Evolutionary conservation across 371 early-diverging fungal genomes (phyloP).

Genomic region (Circinella minor): DNA sequence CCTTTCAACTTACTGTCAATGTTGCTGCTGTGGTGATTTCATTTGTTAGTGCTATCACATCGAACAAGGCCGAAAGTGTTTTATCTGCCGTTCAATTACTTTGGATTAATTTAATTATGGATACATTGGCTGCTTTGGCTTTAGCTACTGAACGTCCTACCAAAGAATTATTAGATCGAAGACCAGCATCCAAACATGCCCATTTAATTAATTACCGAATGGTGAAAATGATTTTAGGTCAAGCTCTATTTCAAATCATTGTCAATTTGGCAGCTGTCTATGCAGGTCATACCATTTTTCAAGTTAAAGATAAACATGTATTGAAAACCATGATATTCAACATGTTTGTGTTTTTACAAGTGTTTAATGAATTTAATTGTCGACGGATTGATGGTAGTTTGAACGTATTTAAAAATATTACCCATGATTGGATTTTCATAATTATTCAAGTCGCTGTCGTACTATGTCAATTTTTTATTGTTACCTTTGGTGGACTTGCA

Average conservation of each 20-base stretch:
- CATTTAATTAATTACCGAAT: conserved; percentile 87
- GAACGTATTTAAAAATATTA: conserved; percentile 86
- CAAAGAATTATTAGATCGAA: conserved; percentile 77
- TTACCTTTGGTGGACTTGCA: conserved; percentile 88
- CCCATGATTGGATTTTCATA: conserved; percentile 79
- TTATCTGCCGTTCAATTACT: conserved; percentile 96
- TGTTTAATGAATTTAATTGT: conserved; percentile 92
- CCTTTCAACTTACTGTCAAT: conserved; percentile 97
- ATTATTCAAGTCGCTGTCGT: conserved; percentile 72
- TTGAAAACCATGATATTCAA: conserved; percentile 92
- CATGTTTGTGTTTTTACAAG: conserved; percentile 92
- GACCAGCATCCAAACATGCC: conserved; percentile 78
- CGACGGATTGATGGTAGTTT: conserved; percentile 74
- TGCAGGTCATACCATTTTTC: conserved; percentile 67
- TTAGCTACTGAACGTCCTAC: conserved; percentile 97
- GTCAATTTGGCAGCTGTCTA: conserved; percentile 66
- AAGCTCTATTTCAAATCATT: conserved; percentile 83
- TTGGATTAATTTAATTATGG: conserved; percentile 98
- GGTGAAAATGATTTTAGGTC: conserved; percentile 92
- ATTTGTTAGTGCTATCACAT: conserved; percentile 86
- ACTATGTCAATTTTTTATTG: conserved; percentile 79
- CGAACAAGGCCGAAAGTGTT: conserved; percentile 94
- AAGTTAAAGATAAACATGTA: conserved; percentile 54
- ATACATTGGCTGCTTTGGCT: conserved; percentile 97
- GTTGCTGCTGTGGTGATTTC: conserved; percentile 88